A percentile compares a stretch with the other conserved stretches of the same genome.
Conservation (phyloP, 495 filamentous ascomycete species). For the Penicillium riverlandense region DNA sequence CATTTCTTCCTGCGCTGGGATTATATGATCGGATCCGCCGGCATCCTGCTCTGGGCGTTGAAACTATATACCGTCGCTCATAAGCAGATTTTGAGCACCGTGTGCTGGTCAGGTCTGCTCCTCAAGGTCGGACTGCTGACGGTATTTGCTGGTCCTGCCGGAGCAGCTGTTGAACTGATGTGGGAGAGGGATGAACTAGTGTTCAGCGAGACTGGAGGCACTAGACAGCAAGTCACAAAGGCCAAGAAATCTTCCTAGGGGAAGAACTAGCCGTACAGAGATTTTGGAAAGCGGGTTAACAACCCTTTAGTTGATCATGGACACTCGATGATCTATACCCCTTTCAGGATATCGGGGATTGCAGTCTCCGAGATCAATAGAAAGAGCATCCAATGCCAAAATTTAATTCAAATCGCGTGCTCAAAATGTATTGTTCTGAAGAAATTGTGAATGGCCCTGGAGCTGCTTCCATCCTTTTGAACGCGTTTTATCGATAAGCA, state of each 20-base stretch:
- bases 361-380: no score
- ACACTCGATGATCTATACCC: no score
- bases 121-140: conserved; percentile 33
- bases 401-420: background rate
- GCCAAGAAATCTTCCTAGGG: conserved; percentile 17
- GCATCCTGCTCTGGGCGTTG: conserved; percentile 49
- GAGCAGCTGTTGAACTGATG: conserved; percentile 42
- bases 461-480: no score
- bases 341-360: no score
- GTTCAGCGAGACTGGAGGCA: conserved; percentile 19
- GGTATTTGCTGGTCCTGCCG: conserved; percentile 41
- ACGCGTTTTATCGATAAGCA: no score
- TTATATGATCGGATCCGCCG: conserved; percentile 42
- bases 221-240: conserved; percentile 11
- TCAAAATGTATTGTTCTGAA: background rate
- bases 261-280: background rate
- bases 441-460: no score
- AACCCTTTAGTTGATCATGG: no score
- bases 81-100: conserved; percentile 23
- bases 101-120: conserved; percentile 19
- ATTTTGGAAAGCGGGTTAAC: background rate
- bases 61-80: conserved; percentile 35
- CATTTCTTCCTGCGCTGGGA: conserved; percentile 54
- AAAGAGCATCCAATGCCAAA: background rate
- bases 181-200: conserved; percentile 53